A percentile compares a stretch with the other conserved stretches of the same genome.
These are phyloP conservation scores for Gamarada debralockiae DNA, from an alignment of 495 filamentous ascomycete species.

Conservation along the genomic window DNA sequence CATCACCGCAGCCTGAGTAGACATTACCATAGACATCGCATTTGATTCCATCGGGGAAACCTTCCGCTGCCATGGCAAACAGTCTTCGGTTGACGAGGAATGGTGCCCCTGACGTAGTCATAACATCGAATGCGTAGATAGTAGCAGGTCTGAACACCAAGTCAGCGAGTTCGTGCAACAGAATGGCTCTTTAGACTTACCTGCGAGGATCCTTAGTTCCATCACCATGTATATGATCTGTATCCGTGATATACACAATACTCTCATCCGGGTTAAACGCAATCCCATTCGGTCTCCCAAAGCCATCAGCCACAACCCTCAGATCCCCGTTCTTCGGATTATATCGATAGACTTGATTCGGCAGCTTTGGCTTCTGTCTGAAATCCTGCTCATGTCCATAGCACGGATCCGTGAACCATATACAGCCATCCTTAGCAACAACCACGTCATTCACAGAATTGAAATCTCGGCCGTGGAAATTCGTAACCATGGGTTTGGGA, in stretches of 20 bases:
- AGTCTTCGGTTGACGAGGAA: conserved; percentile 44
- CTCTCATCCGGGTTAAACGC: conserved; percentile 50
- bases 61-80: conserved; percentile 53
- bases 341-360: conserved; percentile 54
- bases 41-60: conserved; percentile 59
- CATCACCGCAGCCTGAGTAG: conserved; percentile 56
- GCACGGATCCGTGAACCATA: conserved; percentile 64
- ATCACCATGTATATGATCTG: conserved; percentile 30
- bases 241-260: conserved; percentile 54
- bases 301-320: conserved; percentile 51
- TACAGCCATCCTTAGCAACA: conserved; percentile 45
- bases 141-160: conserved; percentile 27
- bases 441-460: conserved; percentile 58
- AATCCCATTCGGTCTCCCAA: conserved; percentile 54
- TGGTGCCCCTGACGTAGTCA: conserved; percentile 18
- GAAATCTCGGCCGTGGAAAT: conserved; percentile 56
- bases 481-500: conserved; percentile 37
- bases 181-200: conserved; percentile 1
- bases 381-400: conserved; percentile 58
- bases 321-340: conserved; percentile 42
- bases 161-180: neutral
- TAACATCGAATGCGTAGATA: conserved; percentile 28
- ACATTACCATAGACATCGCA: conserved; percentile 56
- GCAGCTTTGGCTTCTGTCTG: conserved; percentile 45
- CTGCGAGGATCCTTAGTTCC: conserved; percentile 17